These are phyloP conservation scores for Butyriboletus loyo DNA, from an alignment of 768 basidiomycete genomes.

Conservation along the genomic window DNA sequence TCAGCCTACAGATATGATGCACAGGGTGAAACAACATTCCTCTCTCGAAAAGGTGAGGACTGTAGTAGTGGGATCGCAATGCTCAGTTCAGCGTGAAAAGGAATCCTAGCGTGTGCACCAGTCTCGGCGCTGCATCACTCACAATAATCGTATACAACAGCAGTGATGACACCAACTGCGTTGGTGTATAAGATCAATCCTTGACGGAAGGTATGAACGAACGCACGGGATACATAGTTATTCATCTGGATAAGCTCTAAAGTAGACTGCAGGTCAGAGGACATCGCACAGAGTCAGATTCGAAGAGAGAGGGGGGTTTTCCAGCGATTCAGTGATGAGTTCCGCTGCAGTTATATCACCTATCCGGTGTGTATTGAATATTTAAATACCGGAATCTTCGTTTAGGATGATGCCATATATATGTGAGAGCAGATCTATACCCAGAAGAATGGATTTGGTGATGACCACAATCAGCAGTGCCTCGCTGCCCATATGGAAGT, in stretches of 20 bases:
- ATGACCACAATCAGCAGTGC: too few species aligned
- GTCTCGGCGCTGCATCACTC: too few species aligned
- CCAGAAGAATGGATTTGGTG: too few species aligned
- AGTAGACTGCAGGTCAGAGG: background rate
- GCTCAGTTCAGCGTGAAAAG: background rate
- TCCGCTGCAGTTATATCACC: too few species aligned
- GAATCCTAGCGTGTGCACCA: rapidly evolving
- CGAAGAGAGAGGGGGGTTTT: background rate
- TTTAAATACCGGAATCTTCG: too few species aligned
- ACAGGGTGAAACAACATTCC: background rate
- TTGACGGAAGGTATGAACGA: background rate
- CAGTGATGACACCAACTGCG: background rate
- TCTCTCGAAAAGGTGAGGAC: slow-evolving; percentile 3
- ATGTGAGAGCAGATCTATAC: too few species aligned
- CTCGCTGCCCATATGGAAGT: too few species aligned
- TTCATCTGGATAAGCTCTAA: background rate
- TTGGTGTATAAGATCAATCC: background rate
- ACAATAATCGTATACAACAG: slow-evolving; percentile 6
- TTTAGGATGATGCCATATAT: too few species aligned
- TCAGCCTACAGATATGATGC: background rate
- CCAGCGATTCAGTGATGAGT: too few species aligned
- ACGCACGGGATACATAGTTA: background rate
- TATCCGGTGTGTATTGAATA: too few species aligned
- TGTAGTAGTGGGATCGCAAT: background rate
- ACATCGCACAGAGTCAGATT: background rate